These are phyloP conservation scores for Sechiopsis laciniata DNA, from an alignment of 306 rosid genomes.

Conservation along the genomic window DNA sequence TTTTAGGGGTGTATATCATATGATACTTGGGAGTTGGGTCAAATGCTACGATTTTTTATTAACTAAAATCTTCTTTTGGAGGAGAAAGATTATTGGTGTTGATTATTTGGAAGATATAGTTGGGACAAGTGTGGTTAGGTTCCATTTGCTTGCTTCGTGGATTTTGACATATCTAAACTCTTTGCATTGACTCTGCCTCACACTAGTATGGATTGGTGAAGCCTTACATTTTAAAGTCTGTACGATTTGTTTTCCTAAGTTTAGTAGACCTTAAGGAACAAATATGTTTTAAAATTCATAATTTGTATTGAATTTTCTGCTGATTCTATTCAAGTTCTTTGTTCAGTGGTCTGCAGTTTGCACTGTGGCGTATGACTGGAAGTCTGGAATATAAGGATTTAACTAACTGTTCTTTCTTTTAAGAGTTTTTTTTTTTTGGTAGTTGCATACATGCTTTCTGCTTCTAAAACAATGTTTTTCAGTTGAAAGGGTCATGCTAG, in stretches of 20 bases:
- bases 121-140: neutral
- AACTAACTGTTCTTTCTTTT: neutral
- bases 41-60: neutral
- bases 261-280: neutral
- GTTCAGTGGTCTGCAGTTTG: neutral
- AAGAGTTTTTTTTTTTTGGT: neutral
- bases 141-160: neutral
- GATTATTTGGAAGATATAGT: neutral
- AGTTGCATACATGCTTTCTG: neutral
- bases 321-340: neutral
- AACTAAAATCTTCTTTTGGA: neutral
- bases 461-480: neutral
- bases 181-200: neutral
- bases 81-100: neutral
- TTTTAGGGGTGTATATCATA: neutral
- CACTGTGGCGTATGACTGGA: neutral
- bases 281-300: neutral
- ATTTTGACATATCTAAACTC: neutral
- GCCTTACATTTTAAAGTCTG: neutral
- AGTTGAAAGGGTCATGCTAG: neutral
- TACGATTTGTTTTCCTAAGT: neutral
- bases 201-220: neutral
- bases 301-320: neutral
- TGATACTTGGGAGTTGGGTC: neutral
- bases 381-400: slow-evolving; percentile 4